Conservation (phyloP, 306 rosid genomes). For the Astragalus glycyphyllos region DNA sequence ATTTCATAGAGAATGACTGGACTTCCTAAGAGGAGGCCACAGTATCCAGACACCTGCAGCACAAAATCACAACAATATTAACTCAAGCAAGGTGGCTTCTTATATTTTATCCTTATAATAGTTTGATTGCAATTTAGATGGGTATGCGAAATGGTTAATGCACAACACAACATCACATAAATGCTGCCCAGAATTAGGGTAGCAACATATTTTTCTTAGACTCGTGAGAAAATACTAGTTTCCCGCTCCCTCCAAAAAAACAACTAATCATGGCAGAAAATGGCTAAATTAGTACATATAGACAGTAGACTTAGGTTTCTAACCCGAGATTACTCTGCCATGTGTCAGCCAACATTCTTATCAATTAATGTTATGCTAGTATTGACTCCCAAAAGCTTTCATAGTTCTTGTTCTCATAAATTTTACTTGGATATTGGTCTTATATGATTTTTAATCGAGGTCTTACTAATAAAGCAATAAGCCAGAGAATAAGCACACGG, state of each 20-base stretch:
- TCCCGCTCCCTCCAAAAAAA: too few species aligned
- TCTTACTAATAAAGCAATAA: not conserved
- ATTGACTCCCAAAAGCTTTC: conserved; percentile 1
- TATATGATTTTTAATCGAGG: conserved; percentile 18
- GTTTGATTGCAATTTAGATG: conserved; percentile 20
- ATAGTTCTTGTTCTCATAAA: conserved; percentile 13
- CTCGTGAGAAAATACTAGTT: too few species aligned
- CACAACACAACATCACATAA: conserved; percentile 28
- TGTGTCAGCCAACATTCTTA: conserved; percentile 5
- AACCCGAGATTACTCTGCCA: conserved; percentile 1
- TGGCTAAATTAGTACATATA: not conserved
- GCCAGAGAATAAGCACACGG: conserved; percentile 15
- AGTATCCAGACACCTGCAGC: conserved; percentile 94
- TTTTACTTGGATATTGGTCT: not conserved
- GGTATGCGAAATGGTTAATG: conserved; percentile 8
- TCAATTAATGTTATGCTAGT: conserved; percentile 6
- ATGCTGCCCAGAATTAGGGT: conserved; percentile 6
- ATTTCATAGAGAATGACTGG: conserved; percentile 92
- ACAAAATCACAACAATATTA: conserved; percentile 37
- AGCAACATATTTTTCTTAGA: not conserved
- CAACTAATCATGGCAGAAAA: not conserved
- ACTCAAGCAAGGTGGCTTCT: conserved; percentile 8
- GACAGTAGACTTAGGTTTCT: not conserved
- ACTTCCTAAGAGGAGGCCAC: conserved; percentile 93
- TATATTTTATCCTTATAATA: not conserved